Conservation (phyloP, 148 eudicot genomes). For the Persicaria maculosa region DNA sequence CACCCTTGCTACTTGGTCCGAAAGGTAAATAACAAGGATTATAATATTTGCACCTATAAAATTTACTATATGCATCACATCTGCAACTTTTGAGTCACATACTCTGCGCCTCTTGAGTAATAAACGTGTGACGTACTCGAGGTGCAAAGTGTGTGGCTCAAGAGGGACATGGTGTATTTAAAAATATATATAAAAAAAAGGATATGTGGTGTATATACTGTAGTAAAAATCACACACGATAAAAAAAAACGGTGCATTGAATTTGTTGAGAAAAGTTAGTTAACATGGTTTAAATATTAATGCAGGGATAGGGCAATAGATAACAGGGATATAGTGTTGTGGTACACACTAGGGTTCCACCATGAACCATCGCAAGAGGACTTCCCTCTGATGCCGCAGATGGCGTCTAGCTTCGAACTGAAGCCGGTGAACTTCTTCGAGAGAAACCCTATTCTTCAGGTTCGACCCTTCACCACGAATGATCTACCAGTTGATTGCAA, state of each 20-base stretch:
- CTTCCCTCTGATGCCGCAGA: conserved; percentile 85
- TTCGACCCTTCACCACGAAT: conserved; percentile 43
- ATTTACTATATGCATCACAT: too few relatives aligned
- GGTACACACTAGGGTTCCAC: conserved; percentile 90
- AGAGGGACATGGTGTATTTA: too few relatives aligned
- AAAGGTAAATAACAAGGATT: conserved; percentile 51
- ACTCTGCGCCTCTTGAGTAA: too few relatives aligned
- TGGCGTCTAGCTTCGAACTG: conserved; percentile 70
- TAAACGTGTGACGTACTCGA: too few relatives aligned
- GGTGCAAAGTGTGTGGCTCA: too few relatives aligned
- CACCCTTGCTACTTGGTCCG: conserved; percentile 80
- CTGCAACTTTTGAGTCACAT: too few relatives aligned
- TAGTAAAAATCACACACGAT: too few relatives aligned
- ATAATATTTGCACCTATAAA: too few relatives aligned
- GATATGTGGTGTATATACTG: too few relatives aligned
- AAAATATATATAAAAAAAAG: too few relatives aligned
- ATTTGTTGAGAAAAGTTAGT: too few relatives aligned
- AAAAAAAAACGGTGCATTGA: too few relatives aligned
- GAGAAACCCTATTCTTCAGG: conserved; percentile 63
- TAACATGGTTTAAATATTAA: background rate
- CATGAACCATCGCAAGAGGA: conserved; percentile 90
- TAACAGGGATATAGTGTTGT: conserved; percentile 69
- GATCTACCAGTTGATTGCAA: conserved; percentile 52
- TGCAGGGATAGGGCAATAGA: conserved; percentile 80
- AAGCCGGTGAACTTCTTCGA: conserved; percentile 90